Percentiles rank a stretch among this genome's conserved stretches.
These are phyloP conservation scores for Zygoascus flipseniorum DNA, from an alignment of 805 yeast species.

Conservation along the genomic window DNA sequence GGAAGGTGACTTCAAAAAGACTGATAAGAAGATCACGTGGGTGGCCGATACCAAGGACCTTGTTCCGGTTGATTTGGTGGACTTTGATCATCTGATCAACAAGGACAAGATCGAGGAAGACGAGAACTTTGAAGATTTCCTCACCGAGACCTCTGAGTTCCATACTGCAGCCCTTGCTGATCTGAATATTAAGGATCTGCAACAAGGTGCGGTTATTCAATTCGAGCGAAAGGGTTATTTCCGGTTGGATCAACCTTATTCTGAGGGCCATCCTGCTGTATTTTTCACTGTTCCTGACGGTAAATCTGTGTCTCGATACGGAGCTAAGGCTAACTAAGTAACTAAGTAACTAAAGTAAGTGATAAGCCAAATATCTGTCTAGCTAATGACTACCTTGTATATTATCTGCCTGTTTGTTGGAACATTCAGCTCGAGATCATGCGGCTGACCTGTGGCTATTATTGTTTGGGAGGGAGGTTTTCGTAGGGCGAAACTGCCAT, in stretches of 20 bases:
- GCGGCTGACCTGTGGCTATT: too few relatives aligned
- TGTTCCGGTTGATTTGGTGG: slow-evolving; percentile 69
- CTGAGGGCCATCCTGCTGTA: slow-evolving; percentile 56
- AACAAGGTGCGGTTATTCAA: slow-evolving; percentile 83
- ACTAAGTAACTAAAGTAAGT: not conserved
- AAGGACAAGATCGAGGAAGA: slow-evolving; percentile 93
- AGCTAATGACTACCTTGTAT: too few relatives aligned
- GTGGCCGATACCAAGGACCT: slow-evolving; percentile 72
- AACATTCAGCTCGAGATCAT: too few relatives aligned
- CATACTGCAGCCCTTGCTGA: slow-evolving; percentile 72
- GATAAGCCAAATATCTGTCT: not conserved
- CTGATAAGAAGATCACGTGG: slow-evolving; percentile 93
- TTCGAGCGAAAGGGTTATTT: slow-evolving; percentile 96
- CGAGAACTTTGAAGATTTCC: slow-evolving; percentile 85
- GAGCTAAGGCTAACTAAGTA: slow-evolving; percentile 41
- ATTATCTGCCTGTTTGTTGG: too few relatives aligned
- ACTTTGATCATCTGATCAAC: slow-evolving; percentile 89
- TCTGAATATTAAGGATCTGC: slow-evolving; percentile 62
- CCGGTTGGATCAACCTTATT: slow-evolving; percentile 56
- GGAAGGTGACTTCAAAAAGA: slow-evolving; percentile 95
- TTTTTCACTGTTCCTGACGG: slow-evolving; percentile 97
- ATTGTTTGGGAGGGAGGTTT: too few relatives aligned
- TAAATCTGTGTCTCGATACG: slow-evolving; percentile 68
- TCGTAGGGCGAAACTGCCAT: too few relatives aligned
- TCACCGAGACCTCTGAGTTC: slow-evolving; percentile 84